These are phyloP conservation scores for Mucor saturninus DNA, from an alignment of 371 early-diverging fungal species.

Conservation along the genomic window DNA sequence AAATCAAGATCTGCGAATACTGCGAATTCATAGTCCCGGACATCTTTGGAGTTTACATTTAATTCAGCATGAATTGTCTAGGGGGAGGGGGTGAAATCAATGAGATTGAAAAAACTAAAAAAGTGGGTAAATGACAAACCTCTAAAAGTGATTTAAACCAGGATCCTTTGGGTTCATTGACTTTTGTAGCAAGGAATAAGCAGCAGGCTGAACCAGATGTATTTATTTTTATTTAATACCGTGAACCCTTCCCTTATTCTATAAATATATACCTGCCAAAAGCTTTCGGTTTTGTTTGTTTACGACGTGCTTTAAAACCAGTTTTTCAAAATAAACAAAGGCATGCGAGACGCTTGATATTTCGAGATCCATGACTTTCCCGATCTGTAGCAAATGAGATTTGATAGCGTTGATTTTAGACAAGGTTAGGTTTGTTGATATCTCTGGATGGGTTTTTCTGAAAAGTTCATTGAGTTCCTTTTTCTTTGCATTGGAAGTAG, in stretches of 20 bases:
- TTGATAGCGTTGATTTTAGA: constrained; percentile 81
- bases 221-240: too few relatives aligned
- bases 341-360: constrained; percentile 88
- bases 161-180: constrained; percentile 82
- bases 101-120: not conserved
- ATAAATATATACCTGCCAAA: constrained; percentile 4
- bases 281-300: constrained; percentile 12
- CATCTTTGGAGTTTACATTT: constrained; percentile 75
- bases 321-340: constrained; percentile 93
- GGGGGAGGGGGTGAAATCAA: not conserved
- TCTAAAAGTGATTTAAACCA: constrained; percentile 37
- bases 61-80: constrained; percentile 53
- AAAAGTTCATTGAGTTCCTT: constrained; percentile 79
- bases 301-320: constrained; percentile 66
- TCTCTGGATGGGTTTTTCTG: constrained; percentile 66
- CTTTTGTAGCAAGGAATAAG: constrained; percentile 73
- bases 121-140: not conserved
- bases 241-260: constrained; percentile 27
- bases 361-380: constrained; percentile 70
- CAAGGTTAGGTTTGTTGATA: constrained; percentile 73
- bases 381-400: constrained; percentile 55
- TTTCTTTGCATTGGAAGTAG: constrained; percentile 23
- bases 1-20: constrained; percentile 88
- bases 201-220: constrained; percentile 34
- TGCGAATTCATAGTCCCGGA: constrained; percentile 81